These are phyloP conservation scores for Lentinus polychrous DNA, from an alignment of 1,284 basidiomycete genomes.

Conservation along the genomic window DNA sequence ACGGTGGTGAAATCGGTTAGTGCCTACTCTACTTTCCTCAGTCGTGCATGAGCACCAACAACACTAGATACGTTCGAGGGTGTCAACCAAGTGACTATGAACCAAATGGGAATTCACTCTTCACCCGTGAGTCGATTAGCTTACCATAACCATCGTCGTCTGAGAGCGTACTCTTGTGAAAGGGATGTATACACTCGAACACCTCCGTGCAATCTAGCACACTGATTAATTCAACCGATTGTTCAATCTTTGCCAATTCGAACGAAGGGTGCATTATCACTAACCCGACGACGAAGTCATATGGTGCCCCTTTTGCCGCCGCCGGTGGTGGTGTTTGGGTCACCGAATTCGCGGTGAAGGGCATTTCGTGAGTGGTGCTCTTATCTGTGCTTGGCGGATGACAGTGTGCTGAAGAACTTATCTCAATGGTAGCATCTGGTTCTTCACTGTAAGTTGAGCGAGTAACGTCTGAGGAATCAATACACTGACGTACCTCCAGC, in stretches of 20 bases:
- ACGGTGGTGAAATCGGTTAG: constrained; percentile 39
- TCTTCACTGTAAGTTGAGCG: constrained; percentile 45
- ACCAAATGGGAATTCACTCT: constrained; percentile 69
- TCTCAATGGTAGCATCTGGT: constrained; percentile 56
- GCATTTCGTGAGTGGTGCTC: constrained; percentile 47
- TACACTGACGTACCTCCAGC: constrained; percentile 23
- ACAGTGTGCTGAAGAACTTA: not conserved
- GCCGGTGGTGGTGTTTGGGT: constrained; percentile 68
- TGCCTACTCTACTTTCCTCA: too few relatives aligned
- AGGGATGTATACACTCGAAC: constrained; percentile 49
- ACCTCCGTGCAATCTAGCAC: constrained; percentile 42
- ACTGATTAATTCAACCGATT: constrained; percentile 53
- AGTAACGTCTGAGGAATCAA: not conserved
- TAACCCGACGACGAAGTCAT: constrained; percentile 47
- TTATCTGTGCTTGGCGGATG: not conserved
- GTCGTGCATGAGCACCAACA: constrained; percentile 15
- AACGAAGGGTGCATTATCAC: constrained; percentile 60
- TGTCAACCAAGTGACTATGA: constrained; percentile 54
- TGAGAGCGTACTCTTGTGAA: constrained; percentile 5
- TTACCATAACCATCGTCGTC: not conserved
- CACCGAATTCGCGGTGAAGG: constrained; percentile 58
- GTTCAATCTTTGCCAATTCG: constrained; percentile 42
- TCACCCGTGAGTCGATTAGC: constrained; percentile 26
- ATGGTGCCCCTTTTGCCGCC: constrained; percentile 55
- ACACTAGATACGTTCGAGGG: constrained; percentile 75